Percentiles rank a stretch among this genome's conserved stretches.
Conservation (phyloP, 2,329 filamentous ascomycete species). For the Colletotrichum sojae region DNA sequence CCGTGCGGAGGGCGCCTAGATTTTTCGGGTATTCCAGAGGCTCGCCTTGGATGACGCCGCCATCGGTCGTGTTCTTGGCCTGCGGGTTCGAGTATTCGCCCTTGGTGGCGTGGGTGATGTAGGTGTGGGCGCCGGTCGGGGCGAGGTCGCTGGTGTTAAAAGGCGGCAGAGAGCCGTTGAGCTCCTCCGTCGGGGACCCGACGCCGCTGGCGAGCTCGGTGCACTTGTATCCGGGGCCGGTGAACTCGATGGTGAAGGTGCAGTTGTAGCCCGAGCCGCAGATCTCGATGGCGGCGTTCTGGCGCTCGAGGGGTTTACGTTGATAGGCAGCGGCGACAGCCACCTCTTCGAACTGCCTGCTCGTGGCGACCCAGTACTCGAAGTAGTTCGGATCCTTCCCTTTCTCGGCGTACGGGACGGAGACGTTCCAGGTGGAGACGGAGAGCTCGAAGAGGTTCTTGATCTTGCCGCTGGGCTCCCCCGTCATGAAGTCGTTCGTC, state of each 20-base stretch:
- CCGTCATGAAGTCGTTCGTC: conserved; percentile 50
- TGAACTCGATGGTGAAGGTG: conserved; percentile 51
- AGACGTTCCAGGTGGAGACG: conserved; percentile 51
- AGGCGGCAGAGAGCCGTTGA: conserved; percentile 45
- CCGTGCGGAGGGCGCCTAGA: conserved; percentile 52
- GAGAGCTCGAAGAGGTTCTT: conserved; percentile 47
- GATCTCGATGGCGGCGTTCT: conserved; percentile 48
- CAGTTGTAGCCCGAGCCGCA: conserved; percentile 54
- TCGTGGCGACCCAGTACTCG: conserved; percentile 50
- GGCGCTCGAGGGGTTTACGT: conserved; percentile 44
- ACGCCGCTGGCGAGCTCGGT: conserved; percentile 47
- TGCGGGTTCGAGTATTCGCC: conserved; percentile 49
- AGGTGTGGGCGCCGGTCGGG: conserved; percentile 49
- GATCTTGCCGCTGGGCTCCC: conserved; percentile 44
- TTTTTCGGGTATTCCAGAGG: conserved; percentile 43
- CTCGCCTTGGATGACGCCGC: conserved; percentile 47
- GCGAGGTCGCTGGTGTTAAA: conserved; percentile 47
- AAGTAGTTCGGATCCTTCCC: conserved; percentile 45
- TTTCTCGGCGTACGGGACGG: conserved; percentile 33
- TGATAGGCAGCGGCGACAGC: conserved; percentile 47
- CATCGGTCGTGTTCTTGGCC: conserved; percentile 39
- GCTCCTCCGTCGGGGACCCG: conserved; percentile 42
- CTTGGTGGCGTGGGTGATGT: conserved; percentile 46
- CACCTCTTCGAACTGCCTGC: conserved; percentile 45
- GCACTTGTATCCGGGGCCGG: conserved; percentile 55